Percentiles rank a stretch among this genome's conserved stretches.
Conservation (phyloP, 2,329 filamentous ascomycete species). For the Colletotrichum incanum region DNA sequence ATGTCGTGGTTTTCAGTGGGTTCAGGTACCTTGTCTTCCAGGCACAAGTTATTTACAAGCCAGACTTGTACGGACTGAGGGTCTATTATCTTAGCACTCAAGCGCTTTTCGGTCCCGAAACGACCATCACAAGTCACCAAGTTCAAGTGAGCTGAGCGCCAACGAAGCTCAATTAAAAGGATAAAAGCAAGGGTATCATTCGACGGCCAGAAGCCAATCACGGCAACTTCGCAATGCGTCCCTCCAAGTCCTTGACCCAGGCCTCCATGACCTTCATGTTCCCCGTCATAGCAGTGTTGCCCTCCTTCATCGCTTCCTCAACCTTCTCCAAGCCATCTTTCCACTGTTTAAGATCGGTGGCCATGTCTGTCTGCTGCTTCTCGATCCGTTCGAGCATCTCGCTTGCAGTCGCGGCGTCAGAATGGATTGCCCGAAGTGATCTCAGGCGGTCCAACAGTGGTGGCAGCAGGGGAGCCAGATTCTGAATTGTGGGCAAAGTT, state of each 20-base stretch:
- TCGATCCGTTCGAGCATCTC: conserved; percentile 85
- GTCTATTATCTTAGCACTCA: background rate
- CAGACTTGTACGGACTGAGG: background rate
- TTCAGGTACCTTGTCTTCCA: background rate
- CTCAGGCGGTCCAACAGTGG: conserved; percentile 88
- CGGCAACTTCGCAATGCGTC: conserved; percentile 76
- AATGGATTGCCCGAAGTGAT: conserved; percentile 87
- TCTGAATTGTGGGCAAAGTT: conserved; percentile 90
- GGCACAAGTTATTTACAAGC: background rate
- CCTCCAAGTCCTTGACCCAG: conserved; percentile 91
- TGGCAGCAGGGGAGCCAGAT: conserved; percentile 86
- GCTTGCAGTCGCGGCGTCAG: conserved; percentile 86
- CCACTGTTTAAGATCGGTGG: conserved; percentile 89
- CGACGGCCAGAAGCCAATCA: conserved; percentile 47
- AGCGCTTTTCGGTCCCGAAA: too few relatives aligned
- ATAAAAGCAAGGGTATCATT: conserved; percentile 55
- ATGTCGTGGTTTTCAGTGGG: background rate
- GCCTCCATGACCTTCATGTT: conserved; percentile 90
- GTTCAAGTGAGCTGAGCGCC: background rate
- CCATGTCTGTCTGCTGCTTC: conserved; percentile 85
- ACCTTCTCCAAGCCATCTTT: conserved; percentile 84
- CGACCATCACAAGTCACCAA: background rate
- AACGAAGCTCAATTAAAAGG: background rate
- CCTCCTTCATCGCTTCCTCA: conserved; percentile 80
- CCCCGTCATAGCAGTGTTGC: conserved; percentile 78